Evolutionary conservation across 140 eudicot genomes (phyloP), one percentile per base, ranked within the genome.

Genomic region (Oenanthe javanica): DNA sequence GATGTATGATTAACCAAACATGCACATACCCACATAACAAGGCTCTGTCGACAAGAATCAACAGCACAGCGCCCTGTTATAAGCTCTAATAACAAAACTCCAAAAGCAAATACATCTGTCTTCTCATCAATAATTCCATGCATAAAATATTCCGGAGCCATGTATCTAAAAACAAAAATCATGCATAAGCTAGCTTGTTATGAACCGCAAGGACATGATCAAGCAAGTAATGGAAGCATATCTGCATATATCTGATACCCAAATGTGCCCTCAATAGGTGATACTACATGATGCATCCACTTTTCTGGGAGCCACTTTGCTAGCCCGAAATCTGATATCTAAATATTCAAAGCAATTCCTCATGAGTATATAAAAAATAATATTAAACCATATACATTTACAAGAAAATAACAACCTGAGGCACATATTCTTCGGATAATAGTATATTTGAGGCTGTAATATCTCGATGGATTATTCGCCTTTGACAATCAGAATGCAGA

Each of bases 221-320:
- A 79, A 75, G 45, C 10, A 76, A 64, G 47, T 25, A 45, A 38
- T 19, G n/a, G 40, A 71, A 70, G 45, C 25, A 74, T 8, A 43
- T 36, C 74, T 47, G 46, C 19, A 73, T 9, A 43, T 36, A 72
- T 57, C 61, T 50, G 42, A 49, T 86, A 89, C 88, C 98, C 98
- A 63, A 93, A 93, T 43, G 98, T 93, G 52, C 99, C 99, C 86
- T 95, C 99, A 66, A 95, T 89, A 5, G 99, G 99, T 81, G 97
- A 88, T 77, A 95, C 97, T 40, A 91, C 91, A 88, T 89, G 99
- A 72, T 95, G 96, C 74, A 75, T 83, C 99, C 98, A 95, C 76
- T 88, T 89, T 5, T 91, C 97, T 1, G 99, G 99, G n/a, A 95
- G 98, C 99, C 99, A 95, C 86, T 95, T 95, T 27, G 98, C 98